Evolutionary conservation across 352 stramenopile species (phyloP), one percentile per base, ranked within the genome.

Genomic region (Blastocystis sp.): DNA sequence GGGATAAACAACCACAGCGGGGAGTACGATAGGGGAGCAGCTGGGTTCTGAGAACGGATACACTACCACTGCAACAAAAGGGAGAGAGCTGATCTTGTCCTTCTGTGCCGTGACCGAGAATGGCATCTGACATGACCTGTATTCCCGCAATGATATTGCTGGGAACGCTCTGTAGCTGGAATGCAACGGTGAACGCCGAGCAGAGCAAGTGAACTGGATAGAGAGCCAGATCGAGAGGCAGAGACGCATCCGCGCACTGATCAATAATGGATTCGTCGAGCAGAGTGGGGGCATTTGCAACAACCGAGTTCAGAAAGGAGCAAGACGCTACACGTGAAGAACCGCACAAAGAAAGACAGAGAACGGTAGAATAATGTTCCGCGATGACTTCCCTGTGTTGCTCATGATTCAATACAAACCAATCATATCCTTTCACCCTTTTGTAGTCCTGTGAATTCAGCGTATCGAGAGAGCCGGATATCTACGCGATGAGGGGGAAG

Each of bases 341-440:
- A n/a, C 33, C 3, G 33, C 26, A 2, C 0, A 10, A 55, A 10
- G 1, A 67, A 1, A 3, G 21, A 85, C 74, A 66, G 1, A 69
- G 41, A 24, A 85, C 13, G 33, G 67, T 69, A 6, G 41, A 69
- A 85, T 67, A 85, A 29, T 85, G 74, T n/a, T 85, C 74, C 12
- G 41, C 10, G 24, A 85, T 12, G 33, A 59, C 50, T 1, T 24
- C 39, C 24, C 37, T 16, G 45, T 85, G 70, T 59, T 59, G 26
- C 26, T 85, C 74, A n/a, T 85, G 74, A n/a, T 85, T 67, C 31
- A 59, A 26, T 9, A 85, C 74, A 41, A 85, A 41, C 74, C 74
- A 85, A 31, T 85, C 74, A 67, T 85, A 85, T 50, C 74, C 74
- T 29, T 85, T 85, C 2, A 85, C 51, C 12, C 29, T 9, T n/a